A percentile compares a stretch with the other conserved stretches of the same genome.
These are phyloP conservation scores for Dendrobium nobile DNA, from an alignment of 106 monocot species.

Conservation along the genomic window DNA sequence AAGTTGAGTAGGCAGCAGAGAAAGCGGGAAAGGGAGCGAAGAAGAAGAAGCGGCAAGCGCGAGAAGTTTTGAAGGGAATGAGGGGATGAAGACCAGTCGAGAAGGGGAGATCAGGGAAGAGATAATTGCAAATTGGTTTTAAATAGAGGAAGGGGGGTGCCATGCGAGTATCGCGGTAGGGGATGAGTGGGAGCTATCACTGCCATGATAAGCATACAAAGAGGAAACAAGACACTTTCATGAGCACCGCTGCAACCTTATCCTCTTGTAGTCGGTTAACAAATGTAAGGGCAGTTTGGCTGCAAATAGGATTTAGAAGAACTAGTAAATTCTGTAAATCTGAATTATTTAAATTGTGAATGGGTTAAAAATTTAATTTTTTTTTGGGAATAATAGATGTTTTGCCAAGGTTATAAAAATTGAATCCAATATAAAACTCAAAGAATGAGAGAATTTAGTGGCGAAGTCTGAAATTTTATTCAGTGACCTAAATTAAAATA, in stretches of 20 bases:
- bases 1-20: neutral
- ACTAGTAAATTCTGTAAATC: too few relatives aligned
- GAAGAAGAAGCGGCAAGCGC: neutral
- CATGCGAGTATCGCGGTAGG: constrained; percentile 3
- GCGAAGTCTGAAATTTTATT: too few relatives aligned
- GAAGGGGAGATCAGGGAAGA: neutral
- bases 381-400: too few relatives aligned
- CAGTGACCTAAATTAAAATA: too few relatives aligned
- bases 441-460: too few relatives aligned
- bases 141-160: constrained; percentile 1
- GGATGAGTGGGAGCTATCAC: neutral
- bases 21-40: neutral
- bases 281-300: too few relatives aligned
- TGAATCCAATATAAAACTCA: too few relatives aligned
- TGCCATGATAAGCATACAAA: neutral
- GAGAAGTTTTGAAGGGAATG: neutral
- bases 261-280: neutral
- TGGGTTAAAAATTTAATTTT: too few relatives aligned
- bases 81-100: neutral
- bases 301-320: too few relatives aligned
- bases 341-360: too few relatives aligned
- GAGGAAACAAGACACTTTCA: neutral
- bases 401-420: too few relatives aligned
- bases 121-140: neutral
- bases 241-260: neutral